These are phyloP conservation scores for Beauveria sp. DNA, from an alignment of 2,329 filamentous ascomycete species.

Conservation along the genomic window DNA sequence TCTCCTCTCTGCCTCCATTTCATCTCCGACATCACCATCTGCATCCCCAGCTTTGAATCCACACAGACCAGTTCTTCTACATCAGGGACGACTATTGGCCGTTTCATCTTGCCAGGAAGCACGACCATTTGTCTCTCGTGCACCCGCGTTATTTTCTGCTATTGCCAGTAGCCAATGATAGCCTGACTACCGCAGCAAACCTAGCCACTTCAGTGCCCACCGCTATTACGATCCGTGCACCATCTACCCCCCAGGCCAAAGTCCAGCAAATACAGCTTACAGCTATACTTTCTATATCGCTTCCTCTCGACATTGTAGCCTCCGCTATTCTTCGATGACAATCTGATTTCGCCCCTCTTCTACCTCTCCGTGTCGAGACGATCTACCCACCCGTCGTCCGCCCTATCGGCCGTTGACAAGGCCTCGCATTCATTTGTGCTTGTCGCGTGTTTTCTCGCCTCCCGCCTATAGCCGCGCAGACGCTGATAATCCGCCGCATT, in stretches of 20 bases:
- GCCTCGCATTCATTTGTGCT: not conserved
- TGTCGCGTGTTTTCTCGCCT: not conserved
- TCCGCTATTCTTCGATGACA: not conserved
- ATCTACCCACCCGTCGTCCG: not conserved
- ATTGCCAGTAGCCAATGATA: not conserved
- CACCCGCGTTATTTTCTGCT: not conserved
- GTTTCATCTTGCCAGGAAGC: not conserved
- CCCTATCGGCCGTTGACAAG: not conserved
- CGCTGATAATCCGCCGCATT: constrained; percentile 27
- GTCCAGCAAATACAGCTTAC: not conserved
- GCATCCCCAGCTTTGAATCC: not conserved
- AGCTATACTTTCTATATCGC: not conserved
- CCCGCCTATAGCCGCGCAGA: not conserved
- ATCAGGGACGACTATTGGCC: not conserved
- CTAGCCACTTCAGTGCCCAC: constrained; percentile 1
- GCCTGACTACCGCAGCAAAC: not conserved
- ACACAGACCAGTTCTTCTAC: not conserved
- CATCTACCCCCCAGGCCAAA: not conserved
- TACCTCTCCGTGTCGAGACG: not conserved
- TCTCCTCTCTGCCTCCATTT: constrained; percentile 7
- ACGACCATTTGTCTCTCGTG: not conserved
- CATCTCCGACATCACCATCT: constrained; percentile 5
- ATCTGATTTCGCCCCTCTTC: not conserved
- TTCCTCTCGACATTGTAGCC: not conserved
- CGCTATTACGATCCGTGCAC: constrained; percentile 12